Evolutionary conservation across 75 land plant genomes (phyloP).

Genomic region (Sequoia sempervirens): DNA sequence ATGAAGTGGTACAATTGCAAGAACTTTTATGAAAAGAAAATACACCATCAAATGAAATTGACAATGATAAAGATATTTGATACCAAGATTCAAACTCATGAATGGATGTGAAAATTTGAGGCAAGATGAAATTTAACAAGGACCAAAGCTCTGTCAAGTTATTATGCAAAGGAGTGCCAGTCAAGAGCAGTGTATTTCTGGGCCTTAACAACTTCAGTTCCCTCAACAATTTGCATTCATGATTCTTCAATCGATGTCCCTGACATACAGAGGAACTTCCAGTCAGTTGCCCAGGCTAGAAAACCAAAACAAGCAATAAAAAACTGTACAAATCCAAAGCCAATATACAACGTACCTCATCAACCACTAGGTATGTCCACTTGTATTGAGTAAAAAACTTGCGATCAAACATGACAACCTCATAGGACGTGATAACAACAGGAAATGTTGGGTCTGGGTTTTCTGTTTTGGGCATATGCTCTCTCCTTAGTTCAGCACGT

Average conservation of each 20-base stretch:
- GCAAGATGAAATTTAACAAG: constrained; percentile 44
- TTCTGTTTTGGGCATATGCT: constrained; percentile 20
- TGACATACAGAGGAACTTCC: constrained; percentile 6
- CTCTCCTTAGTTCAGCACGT: constrained; percentile 15
- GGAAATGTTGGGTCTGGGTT: constrained; percentile 17
- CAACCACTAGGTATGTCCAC: constrained; percentile 43
- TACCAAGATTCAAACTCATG: constrained; percentile 35
- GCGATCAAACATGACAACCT: constrained; percentile 37
- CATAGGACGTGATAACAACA: constrained; percentile 39
- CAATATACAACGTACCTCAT: constrained; percentile 21
- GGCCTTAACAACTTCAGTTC: constrained; percentile 26
- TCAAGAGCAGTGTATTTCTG: constrained; percentile 31
- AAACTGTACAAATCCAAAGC: not conserved
- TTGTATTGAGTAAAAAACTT: constrained; percentile 18
- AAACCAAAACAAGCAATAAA: not conserved
- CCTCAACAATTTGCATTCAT: constrained; percentile 32
- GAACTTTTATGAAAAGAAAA: not conserved
- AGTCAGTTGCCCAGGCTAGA: not conserved
- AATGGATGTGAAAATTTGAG: constrained; percentile 41
- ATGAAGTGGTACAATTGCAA: not conserved
- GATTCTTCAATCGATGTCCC: constrained; percentile 51
- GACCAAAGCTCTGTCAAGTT: constrained; percentile 46
- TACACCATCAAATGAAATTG: not conserved
- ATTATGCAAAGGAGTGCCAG: constrained; percentile 48
- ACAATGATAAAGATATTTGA: no score